phyloP scores from a whole-genome alignment of 1,284 basidiomycete species.

The Pseudozyma hubeiensis region DNA sequence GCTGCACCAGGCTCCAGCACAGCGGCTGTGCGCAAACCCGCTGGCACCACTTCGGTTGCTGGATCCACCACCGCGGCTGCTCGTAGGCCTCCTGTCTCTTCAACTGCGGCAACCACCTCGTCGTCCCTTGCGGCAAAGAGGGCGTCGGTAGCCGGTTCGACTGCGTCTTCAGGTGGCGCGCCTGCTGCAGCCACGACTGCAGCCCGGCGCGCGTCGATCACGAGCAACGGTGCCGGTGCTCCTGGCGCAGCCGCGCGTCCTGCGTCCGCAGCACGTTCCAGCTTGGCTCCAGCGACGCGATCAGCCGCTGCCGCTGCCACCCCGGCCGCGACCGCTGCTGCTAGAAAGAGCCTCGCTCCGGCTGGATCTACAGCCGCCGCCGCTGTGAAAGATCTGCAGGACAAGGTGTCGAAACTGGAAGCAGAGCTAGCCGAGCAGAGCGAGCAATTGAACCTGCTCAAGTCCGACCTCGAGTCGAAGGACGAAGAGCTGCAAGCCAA shows the following conservation, averaged over 20 bases:
- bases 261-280: slow-evolving; percentile 27
- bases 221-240: slow-evolving; percentile 37
- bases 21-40: slow-evolving; percentile 23
- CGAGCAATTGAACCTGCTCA: slow-evolving; percentile 48
- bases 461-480: slow-evolving; percentile 51
- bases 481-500: slow-evolving; percentile 53
- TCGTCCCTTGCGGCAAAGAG: slow-evolving; percentile 28
- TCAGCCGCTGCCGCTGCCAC: slow-evolving; percentile 11
- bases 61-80: slow-evolving; percentile 27
- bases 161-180: slow-evolving; percentile 25
- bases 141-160: slow-evolving; percentile 30
- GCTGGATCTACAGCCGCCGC: slow-evolving; percentile 19
- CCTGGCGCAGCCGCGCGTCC: slow-evolving; percentile 26
- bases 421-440: slow-evolving; percentile 51
- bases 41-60: slow-evolving; percentile 21
- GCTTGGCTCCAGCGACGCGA: slow-evolving; percentile 24
- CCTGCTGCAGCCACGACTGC: slow-evolving; percentile 28
- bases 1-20: slow-evolving; percentile 19
- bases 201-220: slow-evolving; percentile 44
- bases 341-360: slow-evolving; percentile 34
- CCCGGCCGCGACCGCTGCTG: slow-evolving; percentile 17
- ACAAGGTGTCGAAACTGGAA: slow-evolving; percentile 46
- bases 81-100: slow-evolving; percentile 41
- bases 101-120: slow-evolving; percentile 20
- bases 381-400: slow-evolving; percentile 44